phyloP scores from a whole-genome alignment of 2,329 filamentous ascomycete genomes.

The Zasmidium citrigriseum region DNA sequence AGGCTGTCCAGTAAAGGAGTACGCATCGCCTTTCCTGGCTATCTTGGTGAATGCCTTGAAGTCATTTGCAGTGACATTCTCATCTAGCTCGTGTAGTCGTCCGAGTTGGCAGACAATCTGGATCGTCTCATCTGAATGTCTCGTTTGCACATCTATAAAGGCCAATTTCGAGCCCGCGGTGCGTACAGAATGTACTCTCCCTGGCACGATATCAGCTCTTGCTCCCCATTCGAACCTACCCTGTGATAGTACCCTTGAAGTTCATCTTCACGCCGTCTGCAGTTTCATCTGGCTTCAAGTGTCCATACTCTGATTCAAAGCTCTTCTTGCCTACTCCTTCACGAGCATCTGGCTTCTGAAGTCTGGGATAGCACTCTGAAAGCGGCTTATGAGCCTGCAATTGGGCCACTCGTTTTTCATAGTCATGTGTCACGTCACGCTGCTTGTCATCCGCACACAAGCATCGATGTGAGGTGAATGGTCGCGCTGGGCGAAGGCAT shows the following conservation, averaged over 20 bases:
- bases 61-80: slow-evolving; percentile 40
- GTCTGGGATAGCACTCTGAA: slow-evolving; percentile 58
- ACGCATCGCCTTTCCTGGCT: slow-evolving; percentile 78
- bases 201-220: slow-evolving; percentile 43
- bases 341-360: slow-evolving; percentile 23
- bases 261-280: background rate
- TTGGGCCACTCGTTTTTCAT: slow-evolving; percentile 56
- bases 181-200: slow-evolving; percentile 73
- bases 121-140: slow-evolving; percentile 63
- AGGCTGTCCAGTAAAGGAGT: slow-evolving; percentile 68
- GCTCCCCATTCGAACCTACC: background rate
- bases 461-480: slow-evolving; percentile 45
- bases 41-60: slow-evolving; percentile 65
- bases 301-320: slow-evolving; percentile 2
- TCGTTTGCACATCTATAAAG: slow-evolving; percentile 77
- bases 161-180: slow-evolving; percentile 74
- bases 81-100: slow-evolving; percentile 41
- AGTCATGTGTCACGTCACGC: slow-evolving; percentile 37
- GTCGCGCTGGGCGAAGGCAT: slow-evolving; percentile 39
- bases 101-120: slow-evolving; percentile 76
- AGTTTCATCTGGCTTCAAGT: slow-evolving; percentile 15
- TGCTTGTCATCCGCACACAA: slow-evolving; percentile 6
- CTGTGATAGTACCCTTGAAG: background rate
- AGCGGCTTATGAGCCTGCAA: slow-evolving; percentile 53
- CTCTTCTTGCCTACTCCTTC: slow-evolving; percentile 17